Evolutionary conservation across 176 grass and related monocot species (phyloP).

Genomic region (Pharus latifolius): DNA sequence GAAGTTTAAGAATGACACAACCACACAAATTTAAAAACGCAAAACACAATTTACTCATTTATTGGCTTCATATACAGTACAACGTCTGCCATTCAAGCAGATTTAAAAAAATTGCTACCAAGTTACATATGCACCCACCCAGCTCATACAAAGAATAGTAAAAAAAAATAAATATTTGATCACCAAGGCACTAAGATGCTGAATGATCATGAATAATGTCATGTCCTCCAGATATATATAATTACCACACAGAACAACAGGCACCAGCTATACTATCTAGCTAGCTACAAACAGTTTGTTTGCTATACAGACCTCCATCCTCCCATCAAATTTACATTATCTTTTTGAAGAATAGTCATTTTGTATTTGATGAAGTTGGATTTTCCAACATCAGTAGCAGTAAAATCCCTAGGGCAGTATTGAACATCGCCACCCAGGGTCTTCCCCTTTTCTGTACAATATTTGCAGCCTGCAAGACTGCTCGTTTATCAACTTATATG

Average conservation of each 20-base stretch:
- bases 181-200: background rate
- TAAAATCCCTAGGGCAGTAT: constrained; percentile 2
- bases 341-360: background rate
- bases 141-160: background rate
- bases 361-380: background rate
- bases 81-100: too few relatives aligned
- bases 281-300: background rate
- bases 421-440: constrained; percentile 15
- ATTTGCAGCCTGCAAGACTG: constrained; percentile 63
- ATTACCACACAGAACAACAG: background rate
- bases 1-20: too few relatives aligned
- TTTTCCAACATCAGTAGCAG: background rate
- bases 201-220: background rate
- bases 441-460: constrained; percentile 30
- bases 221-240: background rate
- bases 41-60: too few relatives aligned
- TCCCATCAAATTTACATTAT: background rate
- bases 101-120: background rate
- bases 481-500: constrained; percentile 61
- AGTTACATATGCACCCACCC: background rate
- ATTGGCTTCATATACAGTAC: too few relatives aligned
- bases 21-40: too few relatives aligned
- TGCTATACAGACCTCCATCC: background rate
- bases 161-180: background rate
- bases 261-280: background rate